phyloP scores from a whole-genome alignment of 1,284 basidiomycete genomes.

The Flammula alnicola region DNA sequence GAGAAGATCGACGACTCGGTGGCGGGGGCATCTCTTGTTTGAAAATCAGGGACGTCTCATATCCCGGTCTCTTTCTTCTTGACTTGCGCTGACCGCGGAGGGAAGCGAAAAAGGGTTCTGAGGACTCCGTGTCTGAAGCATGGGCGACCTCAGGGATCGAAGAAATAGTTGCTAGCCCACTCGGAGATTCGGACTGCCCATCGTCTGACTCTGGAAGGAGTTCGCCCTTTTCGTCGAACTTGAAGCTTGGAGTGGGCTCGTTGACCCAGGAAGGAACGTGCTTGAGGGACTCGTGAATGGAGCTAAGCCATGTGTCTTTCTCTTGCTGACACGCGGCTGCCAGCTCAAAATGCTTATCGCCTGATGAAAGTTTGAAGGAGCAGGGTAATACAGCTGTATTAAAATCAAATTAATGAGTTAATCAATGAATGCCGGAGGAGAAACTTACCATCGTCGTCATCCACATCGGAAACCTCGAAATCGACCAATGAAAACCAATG shows the following conservation, averaged over 20 bases:
- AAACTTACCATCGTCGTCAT: slow-evolving; percentile 67
- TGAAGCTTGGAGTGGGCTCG: slow-evolving; percentile 66
- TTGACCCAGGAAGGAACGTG: slow-evolving; percentile 53
- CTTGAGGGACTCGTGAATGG: slow-evolving; percentile 55
- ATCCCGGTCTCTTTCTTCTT: slow-evolving; percentile 26
- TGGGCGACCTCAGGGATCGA: slow-evolving; percentile 61
- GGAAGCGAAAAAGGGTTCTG: slow-evolving; percentile 36
- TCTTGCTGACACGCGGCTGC: slow-evolving; percentile 82
- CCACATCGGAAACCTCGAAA: slow-evolving; percentile 75
- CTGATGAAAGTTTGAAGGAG: slow-evolving; percentile 76
- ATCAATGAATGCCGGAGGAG: slow-evolving; percentile 3
- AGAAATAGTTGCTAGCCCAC: slow-evolving; percentile 59
- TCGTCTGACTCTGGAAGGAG: slow-evolving; percentile 38
- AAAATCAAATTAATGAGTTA: too few species aligned
- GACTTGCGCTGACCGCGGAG: slow-evolving; percentile 30
- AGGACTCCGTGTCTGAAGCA: slow-evolving; percentile 36
- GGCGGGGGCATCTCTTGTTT: slow-evolving; percentile 19
- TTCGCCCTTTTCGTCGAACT: slow-evolving; percentile 45
- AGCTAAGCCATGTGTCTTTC: slow-evolving; percentile 82
- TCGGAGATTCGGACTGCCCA: slow-evolving; percentile 43
- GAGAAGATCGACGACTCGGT: slow-evolving; percentile 45
- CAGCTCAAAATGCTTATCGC: slow-evolving; percentile 79
- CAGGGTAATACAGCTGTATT: slow-evolving; percentile 74
- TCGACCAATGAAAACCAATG: slow-evolving; percentile 84
- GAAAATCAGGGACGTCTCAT: slow-evolving; percentile 18